phyloP scores from a whole-genome alignment of 1,284 basidiomycete species.

The Blastosporella zonata region DNA sequence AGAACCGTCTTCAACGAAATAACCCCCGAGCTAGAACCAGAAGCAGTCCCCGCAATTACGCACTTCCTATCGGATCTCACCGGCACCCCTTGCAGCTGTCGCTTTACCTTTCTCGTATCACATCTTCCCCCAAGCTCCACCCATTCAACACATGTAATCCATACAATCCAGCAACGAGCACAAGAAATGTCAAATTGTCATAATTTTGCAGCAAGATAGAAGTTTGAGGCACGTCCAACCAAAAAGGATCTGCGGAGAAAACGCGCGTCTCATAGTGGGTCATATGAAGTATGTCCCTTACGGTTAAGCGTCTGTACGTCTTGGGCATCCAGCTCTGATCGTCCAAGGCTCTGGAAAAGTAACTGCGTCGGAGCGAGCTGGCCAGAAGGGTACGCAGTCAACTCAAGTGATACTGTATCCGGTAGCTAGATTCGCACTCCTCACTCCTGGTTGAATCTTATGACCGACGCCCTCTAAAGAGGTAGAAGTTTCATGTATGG shows the following conservation, averaged over 20 bases:
- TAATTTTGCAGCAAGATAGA: slow-evolving; percentile 13
- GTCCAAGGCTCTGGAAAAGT: slow-evolving; percentile 8
- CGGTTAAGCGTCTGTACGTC: slow-evolving; percentile 18
- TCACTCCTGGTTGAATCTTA: slow-evolving; percentile 9
- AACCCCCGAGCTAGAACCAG: slow-evolving; percentile 25
- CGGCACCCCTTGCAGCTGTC: slow-evolving; percentile 15
- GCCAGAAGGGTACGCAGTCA: slow-evolving; percentile 8
- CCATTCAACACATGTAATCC: background rate
- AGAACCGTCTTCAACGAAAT: slow-evolving; percentile 24
- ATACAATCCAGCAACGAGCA: slow-evolving; percentile 10
- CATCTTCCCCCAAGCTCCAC: background rate
- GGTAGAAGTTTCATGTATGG: slow-evolving; percentile 9
- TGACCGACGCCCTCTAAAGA: slow-evolving; percentile 6
- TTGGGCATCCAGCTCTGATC: slow-evolving; percentile 13
- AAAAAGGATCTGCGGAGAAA: slow-evolving; percentile 20
- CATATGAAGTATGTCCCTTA: slow-evolving; percentile 18
- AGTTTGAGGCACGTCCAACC: slow-evolving; percentile 15
- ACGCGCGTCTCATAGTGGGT: slow-evolving; percentile 15
- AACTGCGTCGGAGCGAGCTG: slow-evolving; percentile 5
- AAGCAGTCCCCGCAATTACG: slow-evolving; percentile 14
- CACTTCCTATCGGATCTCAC: slow-evolving; percentile 21
- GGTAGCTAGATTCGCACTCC: slow-evolving; percentile 6
- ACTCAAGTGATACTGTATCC: background rate
- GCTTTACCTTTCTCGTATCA: slow-evolving; percentile 18
- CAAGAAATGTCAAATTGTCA: slow-evolving; percentile 17